Percentiles rank a stretch among this genome's conserved stretches.
phyloP scores from a whole-genome alignment of 192 early-diverging fungal species.

The Hyaloraphidium curvatum region DNA sequence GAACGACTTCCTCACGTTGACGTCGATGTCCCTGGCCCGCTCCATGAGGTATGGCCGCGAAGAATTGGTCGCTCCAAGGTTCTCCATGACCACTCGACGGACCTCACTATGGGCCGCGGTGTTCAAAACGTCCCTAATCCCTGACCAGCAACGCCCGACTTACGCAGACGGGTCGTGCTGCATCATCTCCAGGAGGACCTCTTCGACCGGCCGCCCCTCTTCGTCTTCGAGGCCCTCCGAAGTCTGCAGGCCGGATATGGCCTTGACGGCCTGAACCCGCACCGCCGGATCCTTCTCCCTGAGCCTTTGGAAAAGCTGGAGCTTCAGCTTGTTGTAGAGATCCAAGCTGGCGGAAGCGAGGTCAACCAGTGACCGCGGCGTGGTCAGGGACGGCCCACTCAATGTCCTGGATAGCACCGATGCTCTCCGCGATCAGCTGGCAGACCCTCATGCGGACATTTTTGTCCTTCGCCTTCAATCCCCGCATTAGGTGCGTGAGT shows the following conservation, averaged over 20 bases:
- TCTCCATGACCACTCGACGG: slow-evolving; percentile 56
- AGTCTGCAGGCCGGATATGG: slow-evolving; percentile 38
- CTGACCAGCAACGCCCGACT: slow-evolving; percentile 4
- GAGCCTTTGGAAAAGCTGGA: slow-evolving; percentile 44
- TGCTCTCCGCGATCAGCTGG: slow-evolving; percentile 51
- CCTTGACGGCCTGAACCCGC: slow-evolving; percentile 43
- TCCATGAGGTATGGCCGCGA: slow-evolving; percentile 53
- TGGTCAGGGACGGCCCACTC: slow-evolving; percentile 26
- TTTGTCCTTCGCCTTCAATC: slow-evolving; percentile 64
- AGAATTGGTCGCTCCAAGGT: slow-evolving; percentile 37
- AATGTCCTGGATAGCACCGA: slow-evolving; percentile 52
- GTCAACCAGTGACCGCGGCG: background rate
- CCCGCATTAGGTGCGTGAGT: slow-evolving; percentile 46
- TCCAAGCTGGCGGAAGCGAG: slow-evolving; percentile 34
- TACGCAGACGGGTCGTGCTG: slow-evolving; percentile 58
- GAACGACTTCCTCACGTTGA: slow-evolving; percentile 48
- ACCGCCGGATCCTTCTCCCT: slow-evolving; percentile 63
- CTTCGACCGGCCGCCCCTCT: slow-evolving; percentile 36
- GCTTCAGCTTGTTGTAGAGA: slow-evolving; percentile 45
- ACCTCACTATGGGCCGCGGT: slow-evolving; percentile 62
- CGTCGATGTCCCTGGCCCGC: slow-evolving; percentile 55
- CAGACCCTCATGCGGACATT: slow-evolving; percentile 51
- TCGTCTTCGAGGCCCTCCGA: slow-evolving; percentile 19
- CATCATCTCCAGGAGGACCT: slow-evolving; percentile 40
- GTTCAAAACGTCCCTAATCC: too few species aligned